Percentiles rank a stretch among this genome's conserved stretches.
These are phyloP conservation scores for Epithele typhae DNA, from an alignment of 768 basidiomycete genomes.

Conservation along the genomic window DNA sequence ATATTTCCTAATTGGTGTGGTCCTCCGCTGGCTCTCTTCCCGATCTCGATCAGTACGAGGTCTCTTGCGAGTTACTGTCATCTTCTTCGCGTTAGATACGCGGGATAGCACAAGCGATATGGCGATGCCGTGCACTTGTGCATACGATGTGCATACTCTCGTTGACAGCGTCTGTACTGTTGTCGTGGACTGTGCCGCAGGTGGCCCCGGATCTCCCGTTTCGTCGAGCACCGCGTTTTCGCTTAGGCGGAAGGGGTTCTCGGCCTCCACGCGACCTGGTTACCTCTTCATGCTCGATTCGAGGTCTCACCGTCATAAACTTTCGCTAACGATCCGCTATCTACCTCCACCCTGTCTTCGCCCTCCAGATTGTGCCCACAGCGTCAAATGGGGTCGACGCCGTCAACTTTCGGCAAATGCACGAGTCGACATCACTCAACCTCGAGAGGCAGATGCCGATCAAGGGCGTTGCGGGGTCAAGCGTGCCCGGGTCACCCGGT, in stretches of 20 bases:
- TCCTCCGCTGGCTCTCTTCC: too few species aligned
- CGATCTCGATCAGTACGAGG: conserved; percentile 7
- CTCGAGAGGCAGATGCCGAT: conserved; percentile 49
- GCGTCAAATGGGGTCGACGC: conserved; percentile 77
- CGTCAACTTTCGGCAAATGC: conserved; percentile 85
- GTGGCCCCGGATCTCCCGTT: background rate
- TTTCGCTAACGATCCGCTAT: too few species aligned
- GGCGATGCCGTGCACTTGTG: background rate
- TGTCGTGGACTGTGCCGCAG: conserved; percentile 1
- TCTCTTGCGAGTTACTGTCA: background rate
- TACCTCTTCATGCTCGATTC: background rate
- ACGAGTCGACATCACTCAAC: conserved; percentile 89
- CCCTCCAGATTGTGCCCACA: conserved; percentile 70
- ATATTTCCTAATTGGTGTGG: too few species aligned
- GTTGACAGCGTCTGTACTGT: too few species aligned
- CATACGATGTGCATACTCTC: too few species aligned
- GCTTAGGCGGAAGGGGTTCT: too few species aligned
- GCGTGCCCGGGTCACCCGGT: conserved; percentile 34
- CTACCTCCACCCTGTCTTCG: too few species aligned
- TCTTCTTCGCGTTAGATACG: conserved; percentile 4
- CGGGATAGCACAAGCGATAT: background rate
- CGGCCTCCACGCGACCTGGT: too few species aligned
- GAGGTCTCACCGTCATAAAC: background rate
- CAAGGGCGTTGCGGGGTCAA: conserved; percentile 32
- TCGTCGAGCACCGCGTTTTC: too few species aligned